Evolutionary conservation across 768 basidiomycete genomes (phyloP), one percentile per base, ranked within the genome.

Genomic region (Daedaleopsis nitida): DNA sequence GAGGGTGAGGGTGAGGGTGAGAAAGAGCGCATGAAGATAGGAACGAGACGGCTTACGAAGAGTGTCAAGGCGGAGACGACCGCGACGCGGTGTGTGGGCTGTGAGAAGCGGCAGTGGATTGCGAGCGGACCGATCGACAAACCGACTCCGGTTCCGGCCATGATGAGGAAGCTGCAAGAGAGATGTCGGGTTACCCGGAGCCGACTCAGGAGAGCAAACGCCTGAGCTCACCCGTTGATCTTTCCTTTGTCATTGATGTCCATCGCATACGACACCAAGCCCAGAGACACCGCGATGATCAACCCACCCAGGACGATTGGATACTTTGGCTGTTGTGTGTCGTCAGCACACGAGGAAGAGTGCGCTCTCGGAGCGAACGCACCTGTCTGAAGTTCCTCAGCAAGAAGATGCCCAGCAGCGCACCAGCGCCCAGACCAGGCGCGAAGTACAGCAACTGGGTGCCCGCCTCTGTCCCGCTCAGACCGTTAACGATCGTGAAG

Each of bases 401-500:
- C 14, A 80, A 16, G 24, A 55, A 59, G 21, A 81, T 76, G 1
- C 77, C 63, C 3, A 74, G 34, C 2, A 77, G 39, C 7, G 73
- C 63, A 1, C 82, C 82, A 4, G 34, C 68, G 19, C 82, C 81
- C 65, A 80, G 64, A 44, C 83, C 82, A 12, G 83, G 83, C 1
- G 81, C 74, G 57, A 83, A 81, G 66, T 77, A 83, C n/a, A 83
- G 66, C n/a, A 83, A 62, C 65, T 83, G 81, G 27, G 77, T 70
- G 37, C 82, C 83, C 21, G 80, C 73, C 47, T 74, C 68, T 19
- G 71, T 68, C n/a, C 81, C 68, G 13, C 75, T 70, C 34, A 75
- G 67, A 7, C 78, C 79, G 27, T 70, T 70, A n/a, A 80, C 81
- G 66, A 81, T 72, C 21, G 76, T 77, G 70, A 81, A 77, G 69